Evolutionary conservation across 1,284 basidiomycete species (phyloP), one percentile per base, ranked within the genome.

Genomic region (Apiotrichum veenhuisii): DNA sequence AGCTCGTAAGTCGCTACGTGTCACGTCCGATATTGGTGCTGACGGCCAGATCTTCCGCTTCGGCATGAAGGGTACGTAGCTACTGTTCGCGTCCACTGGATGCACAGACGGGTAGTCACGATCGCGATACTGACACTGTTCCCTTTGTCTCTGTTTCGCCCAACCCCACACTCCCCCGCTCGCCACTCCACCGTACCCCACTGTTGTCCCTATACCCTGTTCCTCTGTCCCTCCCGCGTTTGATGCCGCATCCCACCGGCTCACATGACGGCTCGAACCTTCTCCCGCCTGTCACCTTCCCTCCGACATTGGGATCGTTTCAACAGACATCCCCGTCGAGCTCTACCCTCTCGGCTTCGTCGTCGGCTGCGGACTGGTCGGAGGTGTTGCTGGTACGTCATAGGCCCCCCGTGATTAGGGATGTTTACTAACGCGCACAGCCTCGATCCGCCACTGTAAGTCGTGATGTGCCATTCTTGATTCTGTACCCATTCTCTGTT

Each of bases 291-390:
- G 34, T 17, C 12, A 14, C 12, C 34, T 5, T 23, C 37, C 18
- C 17, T 15, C 15, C 23, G 3, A n/a, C 23, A 15, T 26, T 22
- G 5, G 14, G 37, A 22, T 17, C 3, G 18, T 50, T 34, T 20
- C 44, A 25, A 25, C 54, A 76, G 75, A 77, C 63, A 68, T 77
- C 50, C 75, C 75, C 50, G 69, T 75, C 54, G 75, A 77, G 66
- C 70, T 76, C 26, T 77, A 76, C 64, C 75, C 75, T 12, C 73
- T 77, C 65, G 70, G 66, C 26, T 72, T 75, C 49, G 70, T 74
- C 59, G 74, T 75, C 25, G 67, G 57, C 36, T 68, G 68, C 33
- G 75, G 67, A 33, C 60, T 71, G 59, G 60, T 71, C 43, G 75
- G 73, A n/a, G 74, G 71, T 22, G 61, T 57, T 17, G 55, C 72